A percentile compares a stretch with the other conserved stretches of the same genome.
Evolutionary conservation across 2,329 filamentous ascomycete genomes (phyloP).

Genomic region (Exophiala sideris): DNA sequence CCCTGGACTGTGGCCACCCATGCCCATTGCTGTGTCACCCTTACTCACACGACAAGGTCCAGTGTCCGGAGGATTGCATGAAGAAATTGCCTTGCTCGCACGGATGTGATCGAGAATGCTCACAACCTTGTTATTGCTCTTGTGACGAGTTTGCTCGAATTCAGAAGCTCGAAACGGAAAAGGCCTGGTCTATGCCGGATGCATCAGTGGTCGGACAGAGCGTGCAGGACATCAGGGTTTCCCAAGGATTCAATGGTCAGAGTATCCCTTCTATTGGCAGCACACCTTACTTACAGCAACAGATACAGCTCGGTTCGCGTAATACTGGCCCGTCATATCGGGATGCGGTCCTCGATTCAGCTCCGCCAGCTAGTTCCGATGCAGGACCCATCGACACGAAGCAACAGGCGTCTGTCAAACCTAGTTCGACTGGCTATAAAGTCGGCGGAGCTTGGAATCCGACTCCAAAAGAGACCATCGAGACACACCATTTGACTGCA

Average conservation of each 20-base stretch:
- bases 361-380: not conserved
- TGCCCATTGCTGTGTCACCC: slow-evolving; percentile 54
- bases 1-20: slow-evolving; percentile 50
- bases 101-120: slow-evolving; percentile 18
- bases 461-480: not conserved
- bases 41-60: slow-evolving; percentile 32
- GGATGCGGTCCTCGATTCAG: not conserved
- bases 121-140: slow-evolving; percentile 19
- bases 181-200: not conserved
- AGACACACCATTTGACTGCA: not conserved
- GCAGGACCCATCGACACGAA: not conserved
- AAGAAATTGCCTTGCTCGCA: slow-evolving; percentile 25
- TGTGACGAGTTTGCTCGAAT: slow-evolving; percentile 16
- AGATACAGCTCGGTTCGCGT: not conserved
- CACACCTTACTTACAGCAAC: slow-evolving; percentile 18
- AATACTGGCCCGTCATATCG: not conserved
- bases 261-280: slow-evolving; percentile 9
- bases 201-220: not conserved
- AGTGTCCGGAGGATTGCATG: slow-evolving; percentile 35
- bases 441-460: not conserved
- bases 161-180: not conserved
- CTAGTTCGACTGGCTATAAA: not conserved
- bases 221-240: not conserved
- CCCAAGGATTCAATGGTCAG: slow-evolving; percentile 14
- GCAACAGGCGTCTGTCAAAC: not conserved